Evolutionary conservation across 352 stramenopile species (phyloP), one percentile per base, ranked within the genome.

Genomic region (Pythium rhizo-oryzae): DNA sequence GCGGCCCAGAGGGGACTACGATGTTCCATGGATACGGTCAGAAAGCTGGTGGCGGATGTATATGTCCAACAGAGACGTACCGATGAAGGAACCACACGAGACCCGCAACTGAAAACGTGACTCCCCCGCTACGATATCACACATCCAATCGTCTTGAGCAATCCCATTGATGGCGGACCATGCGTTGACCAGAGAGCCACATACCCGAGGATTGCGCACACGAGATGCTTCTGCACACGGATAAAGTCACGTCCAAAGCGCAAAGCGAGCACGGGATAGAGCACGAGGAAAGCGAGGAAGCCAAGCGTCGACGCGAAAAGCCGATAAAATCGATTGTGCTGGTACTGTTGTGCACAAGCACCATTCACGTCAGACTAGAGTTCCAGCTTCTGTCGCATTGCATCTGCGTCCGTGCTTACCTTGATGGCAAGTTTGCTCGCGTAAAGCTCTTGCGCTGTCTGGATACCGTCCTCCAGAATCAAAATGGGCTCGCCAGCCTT

Each of bases 231-330:
- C 30, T 88, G 84, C n/a, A 86, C 62, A 16, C 64, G 51, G 49
- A 62, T 65, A 54, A 82, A 47, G 28, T 74, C 23, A 4, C 44
- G 53, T 0, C 78, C 78, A 23, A 79, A 80, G 3, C 71, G 71
- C 51, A 70, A 37, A 1, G 78, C 50, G 18, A 91, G 59, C 9
- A 72, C 52, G 8, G 70, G 68, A 52, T 85, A 77, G 1, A 91
- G 55, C 23, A 91, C 82, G 13, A 91, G 64, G 49, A 91, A 89
- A 12, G 74, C 81, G 39, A 93, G 83, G 52, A 92, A 93, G 0
- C 77, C 81, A 18, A 92, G 33, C 46, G 90, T 82, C 33, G 68
- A 74, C 8, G 83, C 66, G 41, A 93, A 91, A 19, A 93, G 51
- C 6, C 85, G 74, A 46, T 75, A 83, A 58, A 93, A 93, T 19